phyloP scores from a whole-genome alignment of 176 grass and related monocot species.

The Eremochloa ophiuroides region DNA sequence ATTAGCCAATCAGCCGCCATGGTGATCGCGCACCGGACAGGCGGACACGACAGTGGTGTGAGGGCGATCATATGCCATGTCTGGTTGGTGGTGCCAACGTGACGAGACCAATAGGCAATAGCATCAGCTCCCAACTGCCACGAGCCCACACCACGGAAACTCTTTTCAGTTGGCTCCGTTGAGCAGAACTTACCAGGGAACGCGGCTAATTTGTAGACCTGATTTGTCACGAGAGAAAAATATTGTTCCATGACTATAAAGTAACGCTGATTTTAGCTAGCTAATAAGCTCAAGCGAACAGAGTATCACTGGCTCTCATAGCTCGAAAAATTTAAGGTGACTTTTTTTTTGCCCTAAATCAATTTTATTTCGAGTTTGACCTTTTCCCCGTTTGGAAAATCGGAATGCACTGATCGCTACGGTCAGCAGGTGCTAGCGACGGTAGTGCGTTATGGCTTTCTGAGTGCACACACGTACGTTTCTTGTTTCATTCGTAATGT shows the following conservation, averaged over 20 bases:
- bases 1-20: not conserved
- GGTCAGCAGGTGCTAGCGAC: not conserved
- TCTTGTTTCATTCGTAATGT: not conserved
- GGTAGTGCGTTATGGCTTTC: not conserved
- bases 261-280: no score
- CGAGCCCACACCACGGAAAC: not conserved
- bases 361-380: no score
- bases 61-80: not conserved
- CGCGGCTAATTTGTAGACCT: no score
- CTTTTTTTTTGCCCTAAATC: no score
- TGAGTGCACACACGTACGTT: not conserved
- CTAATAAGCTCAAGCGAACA: no score
- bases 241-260: no score
- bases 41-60: not conserved
- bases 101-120: not conserved
- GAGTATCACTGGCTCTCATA: no score
- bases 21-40: not conserved
- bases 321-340: no score
- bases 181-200: no score
- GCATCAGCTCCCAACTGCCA: not conserved
- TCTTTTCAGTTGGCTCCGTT: not conserved
- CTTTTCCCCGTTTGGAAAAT: no score
- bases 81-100: not conserved
- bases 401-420: no score
- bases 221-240: no score